Percentiles rank a stretch among this genome's conserved stretches.
These are phyloP conservation scores for Filosporella fistucella DNA, from an alignment of 495 filamentous ascomycete genomes.

Conservation along the genomic window DNA sequence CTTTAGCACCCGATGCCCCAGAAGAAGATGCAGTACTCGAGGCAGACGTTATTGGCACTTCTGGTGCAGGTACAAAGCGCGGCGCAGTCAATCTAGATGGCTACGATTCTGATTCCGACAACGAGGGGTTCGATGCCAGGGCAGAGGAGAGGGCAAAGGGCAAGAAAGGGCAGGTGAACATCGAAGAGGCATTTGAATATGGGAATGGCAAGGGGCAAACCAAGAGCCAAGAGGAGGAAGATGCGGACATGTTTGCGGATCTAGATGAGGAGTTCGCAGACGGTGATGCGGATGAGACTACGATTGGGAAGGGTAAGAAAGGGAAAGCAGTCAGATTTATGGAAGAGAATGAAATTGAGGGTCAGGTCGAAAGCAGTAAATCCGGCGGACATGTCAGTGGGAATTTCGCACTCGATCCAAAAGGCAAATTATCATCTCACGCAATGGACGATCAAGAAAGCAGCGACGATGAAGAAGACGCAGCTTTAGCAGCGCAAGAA, in stretches of 20 bases:
- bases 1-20: slow-evolving; percentile 68
- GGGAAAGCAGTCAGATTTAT: slow-evolving; percentile 79
- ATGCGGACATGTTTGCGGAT: slow-evolving; percentile 91
- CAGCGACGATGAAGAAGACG: slow-evolving; percentile 68
- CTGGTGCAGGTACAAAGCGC: slow-evolving; percentile 72
- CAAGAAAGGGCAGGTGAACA: slow-evolving; percentile 36
- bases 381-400: slow-evolving; percentile 63
- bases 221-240: slow-evolving; percentile 49
- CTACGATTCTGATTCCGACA: slow-evolving; percentile 92
- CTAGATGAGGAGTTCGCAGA: slow-evolving; percentile 55
- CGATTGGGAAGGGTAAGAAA: slow-evolving; percentile 51
- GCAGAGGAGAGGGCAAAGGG: slow-evolving; percentile 54
- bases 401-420: slow-evolving; percentile 43
- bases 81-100: slow-evolving; percentile 93
- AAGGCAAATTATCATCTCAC: slow-evolving; percentile 34
- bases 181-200: slow-evolving; percentile 38
- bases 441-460: slow-evolving; percentile 46
- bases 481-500: slow-evolving; percentile 59
- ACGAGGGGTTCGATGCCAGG: slow-evolving; percentile 78
- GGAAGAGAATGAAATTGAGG: slow-evolving; percentile 72
- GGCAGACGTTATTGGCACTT: slow-evolving; percentile 87
- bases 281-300: slow-evolving; percentile 43
- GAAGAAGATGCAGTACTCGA: slow-evolving; percentile 82
- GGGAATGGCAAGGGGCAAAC: slow-evolving; percentile 19
- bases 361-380: slow-evolving; percentile 72